Percentiles rank a stretch among this genome's conserved stretches.
Conservation (phyloP, 2,329 filamentous ascomycete species). For the Nemania diffusa region DNA sequence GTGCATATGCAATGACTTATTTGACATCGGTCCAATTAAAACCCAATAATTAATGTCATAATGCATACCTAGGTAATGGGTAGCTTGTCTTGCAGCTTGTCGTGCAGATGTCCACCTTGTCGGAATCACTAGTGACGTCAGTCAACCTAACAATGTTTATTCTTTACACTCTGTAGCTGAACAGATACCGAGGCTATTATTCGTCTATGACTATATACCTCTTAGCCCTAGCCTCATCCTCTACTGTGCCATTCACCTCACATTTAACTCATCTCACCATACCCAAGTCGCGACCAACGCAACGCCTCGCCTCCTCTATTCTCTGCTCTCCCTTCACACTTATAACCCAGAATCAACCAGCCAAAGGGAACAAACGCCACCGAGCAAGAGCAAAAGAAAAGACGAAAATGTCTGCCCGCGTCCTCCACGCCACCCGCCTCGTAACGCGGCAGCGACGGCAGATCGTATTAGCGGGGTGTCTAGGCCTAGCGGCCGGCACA, state of each 20-base stretch:
- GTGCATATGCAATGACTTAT: not conserved
- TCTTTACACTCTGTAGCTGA: not conserved
- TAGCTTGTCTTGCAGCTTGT: too few species aligned
- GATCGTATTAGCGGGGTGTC: conserved; percentile 43
- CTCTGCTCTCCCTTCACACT: not conserved
- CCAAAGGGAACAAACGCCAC: not conserved
- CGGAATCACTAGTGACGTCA: conserved; percentile 26
- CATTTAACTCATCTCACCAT: not conserved
- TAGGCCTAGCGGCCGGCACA: conserved; percentile 51
- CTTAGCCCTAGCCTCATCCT: not conserved
- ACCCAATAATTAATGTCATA: not conserved
- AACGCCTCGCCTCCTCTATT: not conserved
- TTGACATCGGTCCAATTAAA: not conserved
- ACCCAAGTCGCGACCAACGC: not conserved
- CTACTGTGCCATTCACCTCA: not conserved
- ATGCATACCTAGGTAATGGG: too few species aligned
- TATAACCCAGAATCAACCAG: not conserved
- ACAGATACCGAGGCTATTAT: conserved; percentile 4
- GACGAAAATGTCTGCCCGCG: conserved; percentile 40
- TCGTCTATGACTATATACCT: not conserved
- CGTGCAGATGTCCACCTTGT: not conserved
- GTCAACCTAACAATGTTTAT: not conserved
- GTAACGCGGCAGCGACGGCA: conserved; percentile 36
- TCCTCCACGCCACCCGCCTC: conserved; percentile 32
- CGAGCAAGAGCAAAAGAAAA: not conserved